These are phyloP conservation scores for Phytopythium vexans DNA, from an alignment of 352 stramenopile genomes.

Conservation along the genomic window DNA sequence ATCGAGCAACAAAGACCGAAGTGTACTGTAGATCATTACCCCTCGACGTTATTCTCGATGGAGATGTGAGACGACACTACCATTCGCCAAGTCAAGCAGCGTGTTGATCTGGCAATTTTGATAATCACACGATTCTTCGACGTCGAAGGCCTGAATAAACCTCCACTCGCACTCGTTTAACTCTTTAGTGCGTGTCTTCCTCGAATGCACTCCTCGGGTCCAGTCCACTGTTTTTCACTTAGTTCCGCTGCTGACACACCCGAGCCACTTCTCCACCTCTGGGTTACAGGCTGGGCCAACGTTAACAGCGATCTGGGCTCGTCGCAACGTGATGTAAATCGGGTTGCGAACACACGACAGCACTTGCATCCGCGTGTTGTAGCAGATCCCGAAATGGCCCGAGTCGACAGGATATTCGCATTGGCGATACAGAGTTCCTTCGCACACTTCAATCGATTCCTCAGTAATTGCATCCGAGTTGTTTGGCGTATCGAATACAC, in stretches of 20 bases:
- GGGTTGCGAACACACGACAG: constrained; percentile 6
- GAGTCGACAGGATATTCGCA: constrained; percentile 2
- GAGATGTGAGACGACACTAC: too few relatives aligned
- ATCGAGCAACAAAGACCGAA: too few relatives aligned
- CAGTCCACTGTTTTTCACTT: too few relatives aligned
- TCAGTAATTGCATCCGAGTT: constrained; percentile 1
- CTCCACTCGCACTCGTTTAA: too few relatives aligned
- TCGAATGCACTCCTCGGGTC: too few relatives aligned
- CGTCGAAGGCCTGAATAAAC: too few relatives aligned
- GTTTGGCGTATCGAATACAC: background rate
- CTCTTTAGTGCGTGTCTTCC: too few relatives aligned
- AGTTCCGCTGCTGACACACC: background rate
- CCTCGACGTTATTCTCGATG: too few relatives aligned
- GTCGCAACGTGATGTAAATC: constrained; percentile 1
- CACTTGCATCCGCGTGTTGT: constrained; percentile 12
- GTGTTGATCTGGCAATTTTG: too few relatives aligned
- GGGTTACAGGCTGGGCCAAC: constrained; percentile 2
- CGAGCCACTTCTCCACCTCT: constrained; percentile 4
- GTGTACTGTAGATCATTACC: too few relatives aligned
- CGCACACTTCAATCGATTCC: constrained; percentile 2
- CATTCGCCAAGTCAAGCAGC: too few relatives aligned
- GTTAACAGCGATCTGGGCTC: constrained; percentile 6
- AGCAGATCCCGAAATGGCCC: constrained; percentile 5
- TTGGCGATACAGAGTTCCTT: background rate
- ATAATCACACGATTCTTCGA: too few relatives aligned